These are phyloP conservation scores for Torulaspora quercuum DNA, from an alignment of 805 yeast species.

Conservation along the genomic window DNA sequence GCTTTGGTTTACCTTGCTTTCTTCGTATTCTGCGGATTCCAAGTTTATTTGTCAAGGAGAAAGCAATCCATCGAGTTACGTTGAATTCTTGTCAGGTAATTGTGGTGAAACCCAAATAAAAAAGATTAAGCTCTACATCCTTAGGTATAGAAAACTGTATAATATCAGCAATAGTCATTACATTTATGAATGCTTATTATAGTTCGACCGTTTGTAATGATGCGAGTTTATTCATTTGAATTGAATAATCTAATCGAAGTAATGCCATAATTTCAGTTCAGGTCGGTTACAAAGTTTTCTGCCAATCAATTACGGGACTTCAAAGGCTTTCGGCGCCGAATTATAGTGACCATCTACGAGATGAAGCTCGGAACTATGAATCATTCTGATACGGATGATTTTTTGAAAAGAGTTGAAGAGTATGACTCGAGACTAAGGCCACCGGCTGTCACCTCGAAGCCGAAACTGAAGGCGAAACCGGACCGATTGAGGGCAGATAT, in stretches of 20 bases:
- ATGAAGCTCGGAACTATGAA: neutral
- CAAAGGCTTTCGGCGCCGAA: no score
- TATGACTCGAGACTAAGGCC: conserved; percentile 19
- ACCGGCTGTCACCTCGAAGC: conserved; percentile 1
- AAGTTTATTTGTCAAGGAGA: conserved; percentile 60
- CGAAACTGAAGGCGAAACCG: conserved; percentile 6
- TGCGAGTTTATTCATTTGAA: no score
- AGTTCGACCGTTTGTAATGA: no score
- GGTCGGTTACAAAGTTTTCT: no score
- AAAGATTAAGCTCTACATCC: neutral
- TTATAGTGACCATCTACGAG: neutral
- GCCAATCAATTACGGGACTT: no score
- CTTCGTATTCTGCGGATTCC: conserved; percentile 88
- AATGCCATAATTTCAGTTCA: no score
- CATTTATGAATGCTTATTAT: no score
- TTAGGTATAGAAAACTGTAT: conserved; percentile 10
- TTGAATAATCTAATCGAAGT: no score
- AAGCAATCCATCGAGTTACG: conserved; percentile 60
- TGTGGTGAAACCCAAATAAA: neutral
- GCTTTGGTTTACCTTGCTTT: conserved; percentile 76
- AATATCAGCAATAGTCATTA: conserved; percentile 1
- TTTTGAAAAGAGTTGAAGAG: conserved; percentile 30
- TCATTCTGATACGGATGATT: conserved; percentile 25
- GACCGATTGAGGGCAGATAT: conserved; percentile 6
- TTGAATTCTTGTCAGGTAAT: conserved; percentile 11